These are phyloP conservation scores for Backusella tuberculispora DNA, from an alignment of 192 early-diverging fungal species.

Conservation along the genomic window DNA sequence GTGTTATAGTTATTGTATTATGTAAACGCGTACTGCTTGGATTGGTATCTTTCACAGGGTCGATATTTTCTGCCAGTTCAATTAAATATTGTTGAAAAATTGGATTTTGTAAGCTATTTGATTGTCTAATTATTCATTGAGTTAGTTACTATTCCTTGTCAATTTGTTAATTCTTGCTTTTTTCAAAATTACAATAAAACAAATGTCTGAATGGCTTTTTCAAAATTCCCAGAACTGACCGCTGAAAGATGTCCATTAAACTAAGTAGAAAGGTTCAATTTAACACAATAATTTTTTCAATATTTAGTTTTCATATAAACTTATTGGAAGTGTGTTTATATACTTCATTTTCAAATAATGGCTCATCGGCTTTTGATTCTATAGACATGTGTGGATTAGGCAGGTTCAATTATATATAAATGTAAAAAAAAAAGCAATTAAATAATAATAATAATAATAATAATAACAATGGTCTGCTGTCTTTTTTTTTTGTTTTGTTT, in stretches of 20 bases:
- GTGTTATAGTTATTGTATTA: neutral
- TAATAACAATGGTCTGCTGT: neutral
- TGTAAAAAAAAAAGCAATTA: too few relatives aligned
- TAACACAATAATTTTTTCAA: neutral
- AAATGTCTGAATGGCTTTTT: constrained; percentile 24
- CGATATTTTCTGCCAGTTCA: constrained; percentile 30
- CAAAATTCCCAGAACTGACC: constrained; percentile 15
- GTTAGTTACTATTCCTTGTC: neutral
- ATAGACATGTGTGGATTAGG: constrained; percentile 15
- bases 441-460: neutral
- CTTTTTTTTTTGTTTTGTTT: neutral
- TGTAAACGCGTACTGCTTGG: constrained; percentile 25
- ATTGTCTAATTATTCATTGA: constrained; percentile 22
- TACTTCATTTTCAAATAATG: constrained; percentile 19
- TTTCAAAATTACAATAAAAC: constrained; percentile 10
- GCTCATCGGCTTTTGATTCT: constrained; percentile 10
- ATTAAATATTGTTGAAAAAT: constrained; percentile 35
- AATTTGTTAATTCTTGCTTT: neutral
- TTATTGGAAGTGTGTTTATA: neutral
- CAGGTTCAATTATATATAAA: neutral
- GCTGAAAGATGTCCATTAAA: neutral
- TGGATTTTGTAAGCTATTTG: constrained; percentile 29
- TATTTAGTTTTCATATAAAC: neutral
- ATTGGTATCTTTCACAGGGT: constrained; percentile 28
- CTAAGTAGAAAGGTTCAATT: neutral